Evolutionary conservation across 108 stramenopile genomes (phyloP).

Genomic region (Nitzschia sp.): DNA sequence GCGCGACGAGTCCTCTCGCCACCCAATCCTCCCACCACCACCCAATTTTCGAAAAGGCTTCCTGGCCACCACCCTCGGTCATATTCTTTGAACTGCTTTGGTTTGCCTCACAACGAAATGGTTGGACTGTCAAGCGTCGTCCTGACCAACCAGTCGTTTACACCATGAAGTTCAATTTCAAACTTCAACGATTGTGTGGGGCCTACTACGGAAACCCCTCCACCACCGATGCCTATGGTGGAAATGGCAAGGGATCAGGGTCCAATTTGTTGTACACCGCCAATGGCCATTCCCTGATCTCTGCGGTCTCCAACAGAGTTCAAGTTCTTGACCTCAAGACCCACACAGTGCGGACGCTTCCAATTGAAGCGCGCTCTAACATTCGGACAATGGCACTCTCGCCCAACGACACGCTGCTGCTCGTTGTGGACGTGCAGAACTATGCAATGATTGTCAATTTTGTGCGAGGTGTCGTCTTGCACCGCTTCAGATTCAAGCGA

Average conservation of each 20-base stretch:
- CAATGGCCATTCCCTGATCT: slow-evolving; percentile 87
- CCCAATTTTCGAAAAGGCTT: no score
- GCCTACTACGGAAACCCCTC: slow-evolving; percentile 87
- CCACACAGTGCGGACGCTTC: slow-evolving; percentile 85
- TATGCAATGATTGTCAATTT: slow-evolving; percentile 80
- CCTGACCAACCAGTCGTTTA: not conserved
- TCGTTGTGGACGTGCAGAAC: slow-evolving; percentile 79
- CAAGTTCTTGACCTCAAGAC: slow-evolving; percentile 87
- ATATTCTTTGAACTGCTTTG: no score
- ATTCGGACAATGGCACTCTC: slow-evolving; percentile 86
- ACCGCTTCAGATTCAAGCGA: slow-evolving; percentile 90
- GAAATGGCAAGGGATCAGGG: slow-evolving; percentile 45
- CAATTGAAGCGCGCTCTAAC: slow-evolving; percentile 88
- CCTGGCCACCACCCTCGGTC: no score
- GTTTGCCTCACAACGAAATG: no score
- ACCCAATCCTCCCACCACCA: no score
- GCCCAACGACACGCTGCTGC: slow-evolving; percentile 78
- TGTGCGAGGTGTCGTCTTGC: slow-evolving; percentile 84
- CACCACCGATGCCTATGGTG: slow-evolving; percentile 43
- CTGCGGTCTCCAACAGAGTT: slow-evolving; percentile 92
- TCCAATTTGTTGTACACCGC: slow-evolving; percentile 92
- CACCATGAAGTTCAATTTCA: slow-evolving; percentile 91
- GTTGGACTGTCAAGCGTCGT: not conserved
- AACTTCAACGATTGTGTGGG: slow-evolving; percentile 91
- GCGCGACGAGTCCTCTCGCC: no score